phyloP scores from a whole-genome alignment of 768 basidiomycete genomes.

The Pisolithus sp. region DNA sequence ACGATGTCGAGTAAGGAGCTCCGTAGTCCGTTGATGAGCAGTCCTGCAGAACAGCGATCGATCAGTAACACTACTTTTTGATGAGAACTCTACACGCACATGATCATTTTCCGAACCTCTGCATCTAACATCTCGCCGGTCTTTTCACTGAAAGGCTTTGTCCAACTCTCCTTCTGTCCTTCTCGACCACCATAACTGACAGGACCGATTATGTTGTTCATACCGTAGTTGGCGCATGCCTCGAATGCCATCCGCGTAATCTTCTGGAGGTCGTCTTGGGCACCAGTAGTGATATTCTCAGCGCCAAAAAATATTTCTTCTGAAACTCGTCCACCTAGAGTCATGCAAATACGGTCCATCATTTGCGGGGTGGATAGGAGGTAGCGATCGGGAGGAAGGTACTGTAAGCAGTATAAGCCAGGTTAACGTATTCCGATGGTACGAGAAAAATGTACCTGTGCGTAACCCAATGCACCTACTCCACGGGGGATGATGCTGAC shows the following conservation, averaged over 20 bases:
- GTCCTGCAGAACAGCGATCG: constrained; percentile 31
- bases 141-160: constrained; percentile 97
- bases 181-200: constrained; percentile 93
- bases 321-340: constrained; percentile 92
- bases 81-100: constrained; percentile 32
- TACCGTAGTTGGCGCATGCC: constrained; percentile 92
- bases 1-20: constrained; percentile 73
- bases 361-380: constrained; percentile 93
- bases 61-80: constrained; percentile 5
- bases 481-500: constrained; percentile 98
- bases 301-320: constrained; percentile 96
- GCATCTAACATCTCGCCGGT: constrained; percentile 90
- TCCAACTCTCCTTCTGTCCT: constrained; percentile 80
- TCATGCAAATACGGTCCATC: constrained; percentile 96
- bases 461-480: constrained; percentile 92
- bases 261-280: constrained; percentile 97
- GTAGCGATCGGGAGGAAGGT: constrained; percentile 93
- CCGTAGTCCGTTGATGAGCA: constrained; percentile 79
- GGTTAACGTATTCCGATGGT: constrained; percentile 6
- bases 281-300: constrained; percentile 94
- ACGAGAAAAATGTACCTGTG: constrained; percentile 53
- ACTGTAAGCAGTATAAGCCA: constrained; percentile 37
- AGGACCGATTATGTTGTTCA: constrained; percentile 92
- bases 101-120: constrained; percentile 95
- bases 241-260: constrained; percentile 98